Evolutionary conservation across 331 rosid genomes (phyloP), one percentile per base, ranked within the genome.

Genomic region (Cucumis variabilis): DNA sequence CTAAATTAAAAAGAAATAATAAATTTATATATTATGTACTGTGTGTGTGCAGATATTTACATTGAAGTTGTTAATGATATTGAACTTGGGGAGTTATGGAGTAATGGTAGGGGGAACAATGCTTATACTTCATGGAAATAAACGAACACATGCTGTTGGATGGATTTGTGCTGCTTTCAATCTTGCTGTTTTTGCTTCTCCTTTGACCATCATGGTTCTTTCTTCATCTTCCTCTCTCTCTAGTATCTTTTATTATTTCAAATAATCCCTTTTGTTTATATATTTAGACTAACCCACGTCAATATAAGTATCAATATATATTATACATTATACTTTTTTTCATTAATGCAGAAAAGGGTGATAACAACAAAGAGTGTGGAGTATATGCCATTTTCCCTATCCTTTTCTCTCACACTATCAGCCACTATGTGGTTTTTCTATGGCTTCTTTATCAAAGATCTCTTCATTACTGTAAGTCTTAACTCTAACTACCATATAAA

Each of bases 161-260:
- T 89, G 89, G 94, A 58, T 91, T 41, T 93, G 94, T 25, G 96
- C 95, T 78, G 69, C 89, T 88, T 92, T 93, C 23, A 94, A 92
- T 87, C 88, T 94, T 68, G 94, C 94, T 28, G 96, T 94, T 2
- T 94, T 94, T 85, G 96, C 95, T 44, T 94, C 98, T 84, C 98
- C 98, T 85, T 85, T 94, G 41, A 91, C 92, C 90, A 93, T 92
- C 75, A 92, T 93, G 98, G 98, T 94, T 11, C n/a, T 62, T 94
- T 11, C n/a, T 62, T 10, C n/a, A 1, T 62, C 67, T 62, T n/a
- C n/a, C 67, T 9, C 51, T 71, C 80, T 15, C 13, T 25, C 10
- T 44, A 37, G 6, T 44, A 5, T 41, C 85, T 50, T 51, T 21
- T 4, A 6, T 75, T 41, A 75, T 37, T 44, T 75, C 25, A 20